These are phyloP conservation scores for Fusarium albidum DNA, from an alignment of 2,329 filamentous ascomycete genomes.

Conservation along the genomic window DNA sequence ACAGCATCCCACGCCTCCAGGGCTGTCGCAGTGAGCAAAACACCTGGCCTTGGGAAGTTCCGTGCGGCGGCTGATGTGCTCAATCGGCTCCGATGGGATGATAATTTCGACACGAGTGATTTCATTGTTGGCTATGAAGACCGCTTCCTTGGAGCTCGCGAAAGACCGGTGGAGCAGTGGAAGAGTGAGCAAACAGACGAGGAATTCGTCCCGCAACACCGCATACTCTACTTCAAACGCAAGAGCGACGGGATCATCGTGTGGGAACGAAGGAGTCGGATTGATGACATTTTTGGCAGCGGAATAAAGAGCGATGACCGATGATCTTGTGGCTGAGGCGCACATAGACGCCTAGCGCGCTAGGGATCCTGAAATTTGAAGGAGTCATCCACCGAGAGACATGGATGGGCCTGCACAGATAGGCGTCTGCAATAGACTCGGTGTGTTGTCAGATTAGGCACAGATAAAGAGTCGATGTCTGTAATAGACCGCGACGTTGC, in stretches of 20 bases:
- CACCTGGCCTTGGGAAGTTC: slow-evolving; percentile 55
- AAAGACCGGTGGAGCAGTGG: slow-evolving; percentile 64
- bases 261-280: slow-evolving; percentile 64
- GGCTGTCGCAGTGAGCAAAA: slow-evolving; percentile 32
- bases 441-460: slow-evolving; percentile 13
- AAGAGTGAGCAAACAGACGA: slow-evolving; percentile 70
- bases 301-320: slow-evolving; percentile 43
- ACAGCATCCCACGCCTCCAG: slow-evolving; percentile 13
- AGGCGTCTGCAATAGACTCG: slow-evolving; percentile 17
- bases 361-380: slow-evolving; percentile 16
- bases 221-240: slow-evolving; percentile 68
- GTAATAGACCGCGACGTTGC: slow-evolving; percentile 1
- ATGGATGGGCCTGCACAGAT: slow-evolving; percentile 6
- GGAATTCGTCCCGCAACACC: slow-evolving; percentile 72
- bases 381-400: slow-evolving; percentile 1
- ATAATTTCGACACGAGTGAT: slow-evolving; percentile 58
- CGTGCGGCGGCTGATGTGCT: slow-evolving; percentile 66
- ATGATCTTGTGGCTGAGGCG: slow-evolving; percentile 14
- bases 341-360: slow-evolving; percentile 7
- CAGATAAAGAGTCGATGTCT: slow-evolving; percentile 2
- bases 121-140: slow-evolving; percentile 70
- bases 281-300: slow-evolving; percentile 65
- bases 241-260: slow-evolving; percentile 59
- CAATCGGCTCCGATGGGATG: slow-evolving; percentile 67
- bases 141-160: slow-evolving; percentile 62